phyloP scores from a whole-genome alignment of 352 stramenopile species.

The Pythium phragmiticola region DNA sequence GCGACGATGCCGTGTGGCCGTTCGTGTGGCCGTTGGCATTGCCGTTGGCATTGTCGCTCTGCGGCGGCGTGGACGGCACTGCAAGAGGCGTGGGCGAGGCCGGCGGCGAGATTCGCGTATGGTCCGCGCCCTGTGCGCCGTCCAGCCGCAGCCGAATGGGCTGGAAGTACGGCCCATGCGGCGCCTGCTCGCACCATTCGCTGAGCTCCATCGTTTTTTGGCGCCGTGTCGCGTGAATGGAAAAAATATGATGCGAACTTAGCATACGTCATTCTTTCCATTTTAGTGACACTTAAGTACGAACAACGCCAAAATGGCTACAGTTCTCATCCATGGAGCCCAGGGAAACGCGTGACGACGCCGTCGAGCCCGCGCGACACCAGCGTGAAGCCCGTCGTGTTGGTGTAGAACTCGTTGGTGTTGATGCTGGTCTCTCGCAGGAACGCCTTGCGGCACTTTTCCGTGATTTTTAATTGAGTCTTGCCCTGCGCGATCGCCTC shows the following conservation, averaged over 20 bases:
- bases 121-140: not conserved
- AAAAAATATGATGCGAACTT: slow-evolving; percentile 23
- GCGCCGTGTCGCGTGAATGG: not conserved
- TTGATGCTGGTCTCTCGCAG: slow-evolving; percentile 56
- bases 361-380: slow-evolving; percentile 56
- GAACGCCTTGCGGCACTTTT: slow-evolving; percentile 45
- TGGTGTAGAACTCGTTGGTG: slow-evolving; percentile 49
- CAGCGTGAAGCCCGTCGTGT: slow-evolving; percentile 53
- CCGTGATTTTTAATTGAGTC: slow-evolving; percentile 37
- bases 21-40: not conserved
- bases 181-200: slow-evolving; percentile 32
- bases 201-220: slow-evolving; percentile 28
- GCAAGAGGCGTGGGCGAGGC: not conserved
- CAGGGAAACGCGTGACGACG: slow-evolving; percentile 32
- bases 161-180: slow-evolving; percentile 32
- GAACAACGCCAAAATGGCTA: slow-evolving; percentile 11
- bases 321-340: not conserved
- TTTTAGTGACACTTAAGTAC: slow-evolving; percentile 24
- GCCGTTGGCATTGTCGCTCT: not conserved
- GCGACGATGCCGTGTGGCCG: slow-evolving; percentile 9
- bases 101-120: not conserved
- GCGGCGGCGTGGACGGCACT: not conserved
- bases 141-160: slow-evolving; percentile 28
- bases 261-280: slow-evolving; percentile 7
- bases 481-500: slow-evolving; percentile 42